Percentiles rank a stretch among this genome's conserved stretches.
Evolutionary conservation across 2,329 filamentous ascomycete species (phyloP).

Genomic region (Hansfordia pulvinata): DNA sequence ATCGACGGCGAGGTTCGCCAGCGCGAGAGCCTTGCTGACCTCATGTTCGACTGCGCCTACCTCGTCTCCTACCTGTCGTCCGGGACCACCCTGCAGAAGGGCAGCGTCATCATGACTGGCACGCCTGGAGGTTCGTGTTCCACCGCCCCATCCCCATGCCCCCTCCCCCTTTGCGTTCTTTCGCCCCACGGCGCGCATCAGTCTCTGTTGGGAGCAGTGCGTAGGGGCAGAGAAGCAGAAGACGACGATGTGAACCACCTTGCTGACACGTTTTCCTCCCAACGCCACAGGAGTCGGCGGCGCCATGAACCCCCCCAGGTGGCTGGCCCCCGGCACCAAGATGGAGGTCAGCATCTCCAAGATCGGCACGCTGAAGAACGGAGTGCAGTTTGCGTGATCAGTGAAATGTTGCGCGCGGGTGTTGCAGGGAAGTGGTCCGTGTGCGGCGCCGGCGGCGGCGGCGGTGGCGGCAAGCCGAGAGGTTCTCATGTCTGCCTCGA

Average conservation of each 20-base stretch:
- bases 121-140: slow-evolving; percentile 11
- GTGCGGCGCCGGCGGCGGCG: too few relatives aligned
- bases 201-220: too few relatives aligned
- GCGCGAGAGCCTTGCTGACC: slow-evolving; percentile 5
- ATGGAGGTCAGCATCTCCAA: slow-evolving; percentile 7
- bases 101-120: slow-evolving; percentile 15
- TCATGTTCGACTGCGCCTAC: slow-evolving; percentile 16
- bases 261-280: too few relatives aligned
- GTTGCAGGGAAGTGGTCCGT: too few relatives aligned
- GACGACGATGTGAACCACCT: too few relatives aligned
- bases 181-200: too few relatives aligned
- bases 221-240: too few relatives aligned
- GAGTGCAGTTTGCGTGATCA: slow-evolving; percentile 5
- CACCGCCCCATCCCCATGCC: too few relatives aligned
- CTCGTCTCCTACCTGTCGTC: slow-evolving; percentile 11
- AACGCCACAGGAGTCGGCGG: background rate
- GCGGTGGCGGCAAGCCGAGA: too few relatives aligned
- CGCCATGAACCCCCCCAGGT: slow-evolving; percentile 3
- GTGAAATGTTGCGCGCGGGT: too few relatives aligned
- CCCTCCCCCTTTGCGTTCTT: too few relatives aligned
- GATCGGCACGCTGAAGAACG: slow-evolving; percentile 8
- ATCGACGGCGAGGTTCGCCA: slow-evolving; percentile 12
- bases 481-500: too few relatives aligned
- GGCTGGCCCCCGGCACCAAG: slow-evolving; percentile 5
- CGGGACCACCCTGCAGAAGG: slow-evolving; percentile 11